Conservation (phyloP, 108 stramenopile genomes). For the Cyclotella atomus region DNA sequence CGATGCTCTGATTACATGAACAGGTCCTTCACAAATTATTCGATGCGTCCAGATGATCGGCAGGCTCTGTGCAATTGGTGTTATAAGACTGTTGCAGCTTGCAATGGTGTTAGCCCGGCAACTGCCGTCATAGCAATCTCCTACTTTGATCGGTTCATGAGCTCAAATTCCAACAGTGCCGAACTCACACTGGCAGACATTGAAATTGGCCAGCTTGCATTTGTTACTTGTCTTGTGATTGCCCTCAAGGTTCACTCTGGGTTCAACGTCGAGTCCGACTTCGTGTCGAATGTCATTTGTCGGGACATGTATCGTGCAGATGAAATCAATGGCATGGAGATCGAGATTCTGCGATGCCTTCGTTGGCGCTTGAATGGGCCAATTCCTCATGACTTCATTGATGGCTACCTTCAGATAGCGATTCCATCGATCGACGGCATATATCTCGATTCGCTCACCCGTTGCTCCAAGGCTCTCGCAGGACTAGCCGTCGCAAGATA, state of each 20-base stretch:
- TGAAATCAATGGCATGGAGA: conserved; percentile 21
- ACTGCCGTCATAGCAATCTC: conserved; percentile 6
- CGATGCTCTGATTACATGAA: not conserved
- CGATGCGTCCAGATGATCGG: not conserved
- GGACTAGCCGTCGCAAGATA: conserved; percentile 3
- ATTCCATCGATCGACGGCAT: not conserved
- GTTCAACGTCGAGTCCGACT: conserved; percentile 17
- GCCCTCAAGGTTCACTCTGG: conserved; percentile 32
- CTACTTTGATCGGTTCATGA: conserved; percentile 41
- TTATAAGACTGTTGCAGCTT: conserved; percentile 22
- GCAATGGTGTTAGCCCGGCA: conserved; percentile 16
- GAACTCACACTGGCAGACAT: not conserved
- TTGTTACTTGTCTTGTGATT: conserved; percentile 18
- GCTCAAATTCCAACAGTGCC: not conserved
- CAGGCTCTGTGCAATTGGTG: conserved; percentile 15
- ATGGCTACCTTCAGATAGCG: not conserved
- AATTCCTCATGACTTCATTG: conserved; percentile 31
- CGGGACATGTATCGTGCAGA: not conserved
- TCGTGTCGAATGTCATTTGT: conserved; percentile 15
- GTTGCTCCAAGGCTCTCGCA: not conserved
- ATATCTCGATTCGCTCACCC: not conserved
- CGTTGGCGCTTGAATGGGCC: conserved; percentile 27
- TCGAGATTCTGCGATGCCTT: conserved; percentile 4
- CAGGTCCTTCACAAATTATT: no score
- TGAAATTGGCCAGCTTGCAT: conserved; percentile 13